Base-by-base conservation (phyloP, 2,329 filamentous ascomycete species). In the Aspergillus viridinutans region DNA sequence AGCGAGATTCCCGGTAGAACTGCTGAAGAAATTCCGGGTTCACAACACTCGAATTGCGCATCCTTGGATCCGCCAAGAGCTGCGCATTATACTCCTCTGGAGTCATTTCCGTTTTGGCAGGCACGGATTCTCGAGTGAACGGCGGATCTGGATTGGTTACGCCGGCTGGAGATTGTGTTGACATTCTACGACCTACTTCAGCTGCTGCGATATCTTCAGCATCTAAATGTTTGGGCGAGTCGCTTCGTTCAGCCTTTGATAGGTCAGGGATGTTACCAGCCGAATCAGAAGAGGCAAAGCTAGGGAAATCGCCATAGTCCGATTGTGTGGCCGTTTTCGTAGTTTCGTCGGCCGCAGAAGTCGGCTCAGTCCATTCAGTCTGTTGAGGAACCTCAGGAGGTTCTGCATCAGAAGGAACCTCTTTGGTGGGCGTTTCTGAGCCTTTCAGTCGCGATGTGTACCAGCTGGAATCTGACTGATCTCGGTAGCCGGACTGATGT, bases 21-120 rank as follows among this genome's bases (percentile, higher is more conserved):
- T 97, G 92, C 61, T 93, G 89, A 1, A 99, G 80, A 59, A 99
- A 99, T 38, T 94, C 87, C 0, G 95, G 94, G 63, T 99, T 95
- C 8, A 92, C 90, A 1, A 92, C 92, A 1, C 92, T 96, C 0
- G 92, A 92, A 68, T 95, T 94, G 58, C 90, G 85, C 65, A 96
- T 85, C 35, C 87, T 86, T 2, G 94, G 92, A 67, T 97, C 92
- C 2, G 89, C 85, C 3, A 99, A 80, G 1, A 97, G 80, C 58
- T 89, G 79, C 9, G 90, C 89, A 69, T 97, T 99, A 73, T 97
- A 92, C 69, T 97, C 90, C 73, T 99, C 93, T 0, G 94, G 90
- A 0, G 91, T 96, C 78, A 94, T 76, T 10, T 72, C 73, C 20
- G 73, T 72, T 35, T 76, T 74, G 23, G 72, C 72, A 23, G 67